Conservation (phyloP, 441 rosid species). For the Arabidopsis hybrid region DNA sequence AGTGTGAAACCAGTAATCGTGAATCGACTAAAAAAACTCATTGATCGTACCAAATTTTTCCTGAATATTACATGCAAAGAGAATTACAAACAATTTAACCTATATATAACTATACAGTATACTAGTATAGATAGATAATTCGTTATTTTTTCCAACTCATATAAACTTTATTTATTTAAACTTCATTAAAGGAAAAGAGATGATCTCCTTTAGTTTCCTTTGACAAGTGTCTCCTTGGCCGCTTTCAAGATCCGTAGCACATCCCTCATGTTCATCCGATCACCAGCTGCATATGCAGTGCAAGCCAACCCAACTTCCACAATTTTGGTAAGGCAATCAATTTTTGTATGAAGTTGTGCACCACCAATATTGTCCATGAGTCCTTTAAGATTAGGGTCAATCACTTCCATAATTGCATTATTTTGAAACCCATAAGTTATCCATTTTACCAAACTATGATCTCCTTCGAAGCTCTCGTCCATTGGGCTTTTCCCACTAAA, state of each 20-base stretch:
- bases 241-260: conserved; percentile 47
- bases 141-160: no score
- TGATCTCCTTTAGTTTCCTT: neutral
- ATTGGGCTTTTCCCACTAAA: conserved; percentile 60
- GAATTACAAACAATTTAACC: neutral
- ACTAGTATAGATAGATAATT: no score
- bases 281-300: conserved; percentile 45
- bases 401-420: conserved; percentile 25
- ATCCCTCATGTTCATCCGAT: conserved; percentile 50
- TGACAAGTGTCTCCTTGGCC: conserved; percentile 21
- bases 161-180: neutral
- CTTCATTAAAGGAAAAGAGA: neutral
- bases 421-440: conserved; percentile 44
- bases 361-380: conserved; percentile 22
- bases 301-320: conserved; percentile 57
- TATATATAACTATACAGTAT: neutral
- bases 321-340: conserved; percentile 45
- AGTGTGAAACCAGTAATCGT: neutral
- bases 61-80: neutral
- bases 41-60: neutral
- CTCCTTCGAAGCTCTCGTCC: conserved; percentile 46
- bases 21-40: no score
- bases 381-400: conserved; percentile 49
- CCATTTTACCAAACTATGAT: conserved; percentile 47
- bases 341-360: conserved; percentile 26